Conservation (phyloP, 805 yeast species). For the Phaffomyces antillensis region DNA sequence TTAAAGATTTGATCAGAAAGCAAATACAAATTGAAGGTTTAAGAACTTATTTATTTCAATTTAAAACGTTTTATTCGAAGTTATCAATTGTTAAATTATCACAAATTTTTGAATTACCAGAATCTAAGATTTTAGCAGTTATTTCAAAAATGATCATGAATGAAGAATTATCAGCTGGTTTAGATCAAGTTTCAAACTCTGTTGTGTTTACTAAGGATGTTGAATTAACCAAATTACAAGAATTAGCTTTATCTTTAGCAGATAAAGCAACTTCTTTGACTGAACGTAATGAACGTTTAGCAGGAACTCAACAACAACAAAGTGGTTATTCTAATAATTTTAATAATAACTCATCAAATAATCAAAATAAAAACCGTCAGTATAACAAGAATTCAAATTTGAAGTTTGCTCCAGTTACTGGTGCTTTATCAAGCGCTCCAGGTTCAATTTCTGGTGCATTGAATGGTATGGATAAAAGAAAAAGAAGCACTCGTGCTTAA, state of each 20-base stretch:
- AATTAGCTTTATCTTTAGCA: slow-evolving; percentile 75
- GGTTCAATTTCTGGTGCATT: slow-evolving; percentile 30
- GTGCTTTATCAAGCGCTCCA: slow-evolving; percentile 28
- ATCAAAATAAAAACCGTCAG: slow-evolving; percentile 20
- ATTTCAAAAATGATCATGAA: slow-evolving; percentile 69
- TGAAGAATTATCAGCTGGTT: slow-evolving; percentile 69
- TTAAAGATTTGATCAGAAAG: slow-evolving; percentile 63
- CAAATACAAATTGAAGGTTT: slow-evolving; percentile 87
- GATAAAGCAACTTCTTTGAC: slow-evolving; percentile 72
- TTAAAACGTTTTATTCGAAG: slow-evolving; percentile 67
- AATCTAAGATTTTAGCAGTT: slow-evolving; percentile 49
- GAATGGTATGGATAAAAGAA: slow-evolving; percentile 29
- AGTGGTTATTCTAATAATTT: slow-evolving; percentile 17
- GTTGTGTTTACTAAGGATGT: slow-evolving; percentile 69
- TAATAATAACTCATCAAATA: slow-evolving; percentile 11
- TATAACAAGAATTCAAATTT: slow-evolving; percentile 23
- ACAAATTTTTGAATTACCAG: slow-evolving; percentile 55
- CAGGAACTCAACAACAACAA: slow-evolving; percentile 49
- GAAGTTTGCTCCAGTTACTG: slow-evolving; percentile 27
- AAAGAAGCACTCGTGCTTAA: slow-evolving; percentile 16
- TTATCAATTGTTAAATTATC: slow-evolving; percentile 64
- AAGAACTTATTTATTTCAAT: slow-evolving; percentile 86
- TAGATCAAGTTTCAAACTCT: slow-evolving; percentile 58
- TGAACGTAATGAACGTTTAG: slow-evolving; percentile 80
- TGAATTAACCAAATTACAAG: slow-evolving; percentile 80